These are phyloP conservation scores for Xeromyces bisporus DNA, from an alignment of 495 filamentous ascomycete genomes.

Conservation along the genomic window DNA sequence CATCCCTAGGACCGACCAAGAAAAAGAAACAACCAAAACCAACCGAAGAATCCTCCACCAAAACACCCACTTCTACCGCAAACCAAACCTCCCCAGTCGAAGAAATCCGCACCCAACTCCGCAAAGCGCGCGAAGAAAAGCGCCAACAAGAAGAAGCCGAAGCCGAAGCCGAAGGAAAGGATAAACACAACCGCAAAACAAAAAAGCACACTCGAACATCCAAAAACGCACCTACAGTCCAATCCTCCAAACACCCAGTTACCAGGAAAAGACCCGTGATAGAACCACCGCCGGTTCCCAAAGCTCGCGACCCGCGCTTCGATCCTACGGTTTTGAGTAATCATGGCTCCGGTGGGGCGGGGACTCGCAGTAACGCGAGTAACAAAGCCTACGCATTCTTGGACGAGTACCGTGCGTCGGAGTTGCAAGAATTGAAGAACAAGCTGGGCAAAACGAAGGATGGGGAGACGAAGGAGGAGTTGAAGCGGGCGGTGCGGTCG, in stretches of 20 bases:
- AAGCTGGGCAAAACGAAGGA: slow-evolving; percentile 52
- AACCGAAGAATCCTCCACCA: slow-evolving; percentile 3
- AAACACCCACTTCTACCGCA: too few relatives aligned
- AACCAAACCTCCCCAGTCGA: slow-evolving; percentile 16
- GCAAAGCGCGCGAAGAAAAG: slow-evolving; percentile 30
- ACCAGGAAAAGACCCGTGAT: slow-evolving; percentile 62
- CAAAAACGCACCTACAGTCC: slow-evolving; percentile 76
- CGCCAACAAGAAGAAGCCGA: slow-evolving; percentile 7
- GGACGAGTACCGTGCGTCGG: slow-evolving; percentile 61
- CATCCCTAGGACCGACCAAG: slow-evolving; percentile 34
- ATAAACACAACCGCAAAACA: slow-evolving; percentile 22
- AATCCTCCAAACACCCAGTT: slow-evolving; percentile 68
- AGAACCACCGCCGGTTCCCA: slow-evolving; percentile 22
- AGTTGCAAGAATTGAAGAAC: slow-evolving; percentile 55
- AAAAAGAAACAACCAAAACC: slow-evolving; percentile 11
- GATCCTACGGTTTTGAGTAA: slow-evolving; percentile 35
- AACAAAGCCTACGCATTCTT: slow-evolving; percentile 69
- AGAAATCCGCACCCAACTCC: slow-evolving; percentile 22
- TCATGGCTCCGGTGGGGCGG: slow-evolving; percentile 10
- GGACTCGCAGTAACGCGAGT: slow-evolving; percentile 19
- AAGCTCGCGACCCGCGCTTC: slow-evolving; percentile 75
- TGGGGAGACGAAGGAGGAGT: slow-evolving; percentile 36
- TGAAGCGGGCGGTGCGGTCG: slow-evolving; percentile 49
- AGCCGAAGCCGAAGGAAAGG: slow-evolving; percentile 10
- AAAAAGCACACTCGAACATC: slow-evolving; percentile 36